Evolutionary conservation across 23 red algal genomes (phyloP).

Genomic region (Gracilaria caudata): DNA sequence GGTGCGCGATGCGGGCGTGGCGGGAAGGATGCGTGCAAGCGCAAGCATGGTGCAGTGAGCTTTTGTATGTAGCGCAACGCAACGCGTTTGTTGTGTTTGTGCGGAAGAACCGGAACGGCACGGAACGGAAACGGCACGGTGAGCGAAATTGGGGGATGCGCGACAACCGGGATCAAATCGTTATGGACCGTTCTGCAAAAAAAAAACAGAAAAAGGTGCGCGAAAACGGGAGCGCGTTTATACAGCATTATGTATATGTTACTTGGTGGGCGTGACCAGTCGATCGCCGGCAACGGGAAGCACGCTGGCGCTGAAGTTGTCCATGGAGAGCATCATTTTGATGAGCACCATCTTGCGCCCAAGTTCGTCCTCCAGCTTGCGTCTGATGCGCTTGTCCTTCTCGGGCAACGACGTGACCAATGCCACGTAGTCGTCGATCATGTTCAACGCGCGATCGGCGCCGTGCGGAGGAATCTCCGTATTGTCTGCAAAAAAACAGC

Average conservation of each 20-base stretch:
- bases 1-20: background rate
- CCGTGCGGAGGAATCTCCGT: conserved; percentile 22
- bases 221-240: too few relatives aligned
- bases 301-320: conserved; percentile 47
- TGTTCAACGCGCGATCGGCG: conserved; percentile 21
- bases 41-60: background rate
- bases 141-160: background rate
- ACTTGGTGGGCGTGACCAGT: conserved; percentile 25
- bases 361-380: conserved; percentile 29
- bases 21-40: background rate
- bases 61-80: too few relatives aligned
- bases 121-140: too few relatives aligned
- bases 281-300: conserved; percentile 39
- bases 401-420: conserved; percentile 1
- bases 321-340: conserved; percentile 47
- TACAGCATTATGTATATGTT: too few relatives aligned
- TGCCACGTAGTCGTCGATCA: conserved; percentile 33
- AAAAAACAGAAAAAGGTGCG: background rate
- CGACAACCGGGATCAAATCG: too few relatives aligned
- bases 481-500: conserved; percentile 7
- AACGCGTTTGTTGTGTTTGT: too few relatives aligned
- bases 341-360: conserved; percentile 53
- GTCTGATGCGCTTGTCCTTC: conserved; percentile 2
- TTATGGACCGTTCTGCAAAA: too few relatives aligned
- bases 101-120: too few relatives aligned